Conservation (phyloP, 2,329 filamentous ascomycete species). For the Colletotrichum cuscutae region DNA sequence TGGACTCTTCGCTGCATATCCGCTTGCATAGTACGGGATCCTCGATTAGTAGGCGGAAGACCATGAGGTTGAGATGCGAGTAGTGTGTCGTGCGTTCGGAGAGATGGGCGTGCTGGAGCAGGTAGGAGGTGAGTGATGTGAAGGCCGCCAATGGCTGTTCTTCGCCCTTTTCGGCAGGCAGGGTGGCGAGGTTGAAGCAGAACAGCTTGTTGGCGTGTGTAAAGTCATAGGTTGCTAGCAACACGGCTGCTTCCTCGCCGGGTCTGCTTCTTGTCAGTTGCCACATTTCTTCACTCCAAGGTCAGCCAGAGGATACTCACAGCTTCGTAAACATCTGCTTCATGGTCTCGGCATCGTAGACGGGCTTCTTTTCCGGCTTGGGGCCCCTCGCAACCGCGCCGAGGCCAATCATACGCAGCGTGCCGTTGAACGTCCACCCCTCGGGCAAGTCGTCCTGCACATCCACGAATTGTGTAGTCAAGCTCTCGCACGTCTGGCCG, state of each 20-base stretch:
- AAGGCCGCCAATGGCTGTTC: slow-evolving; percentile 84
- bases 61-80: slow-evolving; percentile 85
- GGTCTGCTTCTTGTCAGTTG: slow-evolving; percentile 66
- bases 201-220: slow-evolving; percentile 95
- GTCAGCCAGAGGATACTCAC: slow-evolving; percentile 59
- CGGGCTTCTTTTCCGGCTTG: slow-evolving; percentile 68
- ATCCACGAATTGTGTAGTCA: slow-evolving; percentile 82
- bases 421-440: slow-evolving; percentile 85
- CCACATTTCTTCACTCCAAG: not conserved
- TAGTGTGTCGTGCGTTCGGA: slow-evolving; percentile 83
- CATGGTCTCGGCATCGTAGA: slow-evolving; percentile 80
- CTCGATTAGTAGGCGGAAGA: slow-evolving; percentile 87
- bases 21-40: slow-evolving; percentile 84
- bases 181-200: slow-evolving; percentile 82
- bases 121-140: slow-evolving; percentile 89
- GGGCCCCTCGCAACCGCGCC: slow-evolving; percentile 77
- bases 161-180: slow-evolving; percentile 69
- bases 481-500: slow-evolving; percentile 73
- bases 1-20: slow-evolving; percentile 83
- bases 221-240: slow-evolving; percentile 93
- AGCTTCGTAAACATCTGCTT: slow-evolving; percentile 84
- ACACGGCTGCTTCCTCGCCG: slow-evolving; percentile 78
- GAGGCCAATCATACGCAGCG: slow-evolving; percentile 86
- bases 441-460: slow-evolving; percentile 92
- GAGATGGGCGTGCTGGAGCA: slow-evolving; percentile 92